A percentile compares a stretch with the other conserved stretches of the same genome.
Evolutionary conservation across 306 rosid genomes (phyloP).

Genomic region (Rosa rugosa): DNA sequence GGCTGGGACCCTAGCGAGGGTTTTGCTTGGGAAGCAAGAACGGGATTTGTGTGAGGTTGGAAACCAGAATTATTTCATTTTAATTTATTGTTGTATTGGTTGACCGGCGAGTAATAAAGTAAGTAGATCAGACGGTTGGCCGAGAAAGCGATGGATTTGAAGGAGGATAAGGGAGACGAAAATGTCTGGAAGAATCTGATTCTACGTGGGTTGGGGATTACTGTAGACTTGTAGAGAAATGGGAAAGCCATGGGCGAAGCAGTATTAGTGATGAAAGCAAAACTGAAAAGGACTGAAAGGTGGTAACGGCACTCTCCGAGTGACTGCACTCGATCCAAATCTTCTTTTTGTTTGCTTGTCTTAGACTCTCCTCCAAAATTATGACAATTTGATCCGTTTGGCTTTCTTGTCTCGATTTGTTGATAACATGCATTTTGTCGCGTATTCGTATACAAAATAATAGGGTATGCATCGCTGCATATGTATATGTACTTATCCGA

Average conservation of each 20-base stretch:
- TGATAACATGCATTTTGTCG: neutral
- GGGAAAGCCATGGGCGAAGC: constrained; percentile 6
- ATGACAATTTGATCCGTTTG: neutral
- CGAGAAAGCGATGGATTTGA: constrained; percentile 5
- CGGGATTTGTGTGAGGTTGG: neutral
- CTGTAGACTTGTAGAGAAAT: neutral
- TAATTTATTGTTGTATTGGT: neutral
- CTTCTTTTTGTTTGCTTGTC: constrained; percentile 4
- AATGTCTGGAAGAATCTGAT: neutral
- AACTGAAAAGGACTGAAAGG: neutral
- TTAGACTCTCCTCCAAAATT: neutral
- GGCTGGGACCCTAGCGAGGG: neutral
- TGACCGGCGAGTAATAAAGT: neutral
- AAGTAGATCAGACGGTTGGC: constrained; percentile 14
- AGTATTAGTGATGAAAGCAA: neutral
- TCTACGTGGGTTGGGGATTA: neutral
- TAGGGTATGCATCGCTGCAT: neutral
- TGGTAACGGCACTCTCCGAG: neutral
- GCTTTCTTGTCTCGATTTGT: constrained; percentile 3
- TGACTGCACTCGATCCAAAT: neutral
- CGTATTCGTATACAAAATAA: neutral
- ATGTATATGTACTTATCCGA: neutral
- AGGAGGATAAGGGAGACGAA: neutral
- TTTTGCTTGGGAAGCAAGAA: constrained; percentile 21
- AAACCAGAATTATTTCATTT: neutral